phyloP scores from a whole-genome alignment of 305 asterid species.

The Fraxinus dipetala region DNA sequence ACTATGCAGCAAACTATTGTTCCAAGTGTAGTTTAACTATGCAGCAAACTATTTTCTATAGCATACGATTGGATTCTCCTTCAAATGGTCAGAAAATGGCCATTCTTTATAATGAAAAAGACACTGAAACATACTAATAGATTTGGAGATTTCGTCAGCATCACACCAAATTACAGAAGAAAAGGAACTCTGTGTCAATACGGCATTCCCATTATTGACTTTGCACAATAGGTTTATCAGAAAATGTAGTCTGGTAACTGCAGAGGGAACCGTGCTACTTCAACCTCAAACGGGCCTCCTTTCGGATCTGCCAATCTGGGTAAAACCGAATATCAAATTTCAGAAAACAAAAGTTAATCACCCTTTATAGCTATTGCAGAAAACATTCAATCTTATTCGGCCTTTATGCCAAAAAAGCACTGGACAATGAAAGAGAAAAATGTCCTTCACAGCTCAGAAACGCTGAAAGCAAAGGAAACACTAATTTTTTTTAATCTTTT shows the following conservation, averaged over 20 bases:
- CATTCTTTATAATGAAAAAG: neutral
- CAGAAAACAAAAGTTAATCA: neutral
- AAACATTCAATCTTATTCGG: neutral
- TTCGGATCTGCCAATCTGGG: slow-evolving; percentile 65
- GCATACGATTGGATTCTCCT: neutral
- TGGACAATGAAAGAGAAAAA: neutral
- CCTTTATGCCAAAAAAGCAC: neutral
- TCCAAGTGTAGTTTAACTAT: neutral
- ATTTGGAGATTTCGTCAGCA: slow-evolving; percentile 14
- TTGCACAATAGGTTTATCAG: slow-evolving; percentile 32
- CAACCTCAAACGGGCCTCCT: slow-evolving; percentile 61
- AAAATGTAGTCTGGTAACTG: slow-evolving; percentile 77
- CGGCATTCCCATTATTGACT: neutral
- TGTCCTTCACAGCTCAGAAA: neutral
- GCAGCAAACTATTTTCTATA: neutral
- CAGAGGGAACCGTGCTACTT: slow-evolving; percentile 66
- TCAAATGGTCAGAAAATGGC: neutral
- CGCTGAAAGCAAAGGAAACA: neutral
- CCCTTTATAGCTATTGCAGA: neutral
- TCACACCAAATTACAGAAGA: slow-evolving; percentile 5
- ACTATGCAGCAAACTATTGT: too few relatives aligned
- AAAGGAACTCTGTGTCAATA: slow-evolving; percentile 1
- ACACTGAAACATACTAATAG: neutral
- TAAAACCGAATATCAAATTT: neutral
- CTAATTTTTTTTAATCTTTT: neutral